These are phyloP conservation scores for Tuber brumale DNA, from an alignment of 495 filamentous ascomycete species.

Conservation along the genomic window DNA sequence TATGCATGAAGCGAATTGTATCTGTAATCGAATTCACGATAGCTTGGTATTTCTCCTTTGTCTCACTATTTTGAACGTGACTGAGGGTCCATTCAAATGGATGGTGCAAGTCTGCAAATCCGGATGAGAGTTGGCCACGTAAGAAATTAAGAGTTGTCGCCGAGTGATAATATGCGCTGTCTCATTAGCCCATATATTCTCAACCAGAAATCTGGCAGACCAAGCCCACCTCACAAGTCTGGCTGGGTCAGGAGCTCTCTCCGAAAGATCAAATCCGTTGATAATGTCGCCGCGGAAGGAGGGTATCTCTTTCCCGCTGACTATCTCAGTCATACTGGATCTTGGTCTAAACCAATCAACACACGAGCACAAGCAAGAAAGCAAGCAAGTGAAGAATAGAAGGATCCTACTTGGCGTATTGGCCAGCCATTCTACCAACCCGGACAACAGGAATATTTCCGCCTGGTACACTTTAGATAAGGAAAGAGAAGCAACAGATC, in stretches of 20 bases:
- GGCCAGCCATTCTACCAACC: conserved; percentile 91
- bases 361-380: not conserved
- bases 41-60: conserved; percentile 74
- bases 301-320: conserved; percentile 73
- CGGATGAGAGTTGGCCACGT: conserved; percentile 71
- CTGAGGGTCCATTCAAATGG: conserved; percentile 91
- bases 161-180: conserved; percentile 86
- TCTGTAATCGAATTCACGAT: conserved; percentile 84
- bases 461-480: conserved; percentile 43
- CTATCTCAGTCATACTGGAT: conserved; percentile 74
- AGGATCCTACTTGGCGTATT: conserved; percentile 67
- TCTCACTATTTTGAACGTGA: conserved; percentile 76
- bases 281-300: conserved; percentile 93
- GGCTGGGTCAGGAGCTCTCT: conserved; percentile 70
- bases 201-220: not conserved
- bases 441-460: conserved; percentile 87
- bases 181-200: not conserved
- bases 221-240: conserved; percentile 61
- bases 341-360: conserved; percentile 53
- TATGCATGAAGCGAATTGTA: conserved; percentile 89
- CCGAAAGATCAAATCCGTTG: conserved; percentile 70
- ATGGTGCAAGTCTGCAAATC: conserved; percentile 86
- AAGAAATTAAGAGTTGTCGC: conserved; percentile 89
- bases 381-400: conserved; percentile 31
- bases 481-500: not conserved